Percentiles rank a stretch among this genome's conserved stretches.
These are phyloP conservation scores for Paraurostyla sp. DNA, from an alignment of 73 alveolate genomes.

Conservation along the genomic window DNA sequence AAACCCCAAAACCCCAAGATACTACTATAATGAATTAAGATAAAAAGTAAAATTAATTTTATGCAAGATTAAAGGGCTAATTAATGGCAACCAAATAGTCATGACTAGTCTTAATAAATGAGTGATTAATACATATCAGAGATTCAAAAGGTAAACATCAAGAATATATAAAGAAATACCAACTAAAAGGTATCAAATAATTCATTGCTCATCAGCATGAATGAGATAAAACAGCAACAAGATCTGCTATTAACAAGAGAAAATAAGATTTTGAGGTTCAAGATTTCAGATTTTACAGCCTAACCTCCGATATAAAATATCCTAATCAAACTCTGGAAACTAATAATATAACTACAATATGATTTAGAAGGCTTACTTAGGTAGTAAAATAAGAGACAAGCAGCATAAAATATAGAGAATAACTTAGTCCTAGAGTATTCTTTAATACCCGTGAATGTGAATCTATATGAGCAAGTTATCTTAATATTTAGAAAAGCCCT, in stretches of 20 bases:
- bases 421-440: constrained; percentile 7
- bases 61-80: too few species aligned
- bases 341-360: not conserved
- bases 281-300: constrained; percentile 41
- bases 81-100: too few species aligned
- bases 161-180: too few species aligned
- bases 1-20: too few species aligned
- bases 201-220: not conserved
- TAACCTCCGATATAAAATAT: not conserved
- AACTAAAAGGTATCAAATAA: not conserved
- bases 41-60: too few species aligned
- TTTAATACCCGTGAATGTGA: not conserved
- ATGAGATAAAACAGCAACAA: not conserved
- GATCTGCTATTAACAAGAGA: not conserved
- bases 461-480: constrained; percentile 20
- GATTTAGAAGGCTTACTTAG: not conserved
- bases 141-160: too few species aligned
- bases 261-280: constrained; percentile 26
- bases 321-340: constrained; percentile 49
- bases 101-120: too few species aligned
- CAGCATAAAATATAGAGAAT: too few species aligned
- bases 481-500: constrained; percentile 24
- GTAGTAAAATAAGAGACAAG: not conserved
- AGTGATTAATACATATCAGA: too few species aligned
- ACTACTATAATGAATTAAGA: too few species aligned